Conservation (phyloP, 371 early-diverging fungal genomes). For the Chytridium lagenaria region DNA sequence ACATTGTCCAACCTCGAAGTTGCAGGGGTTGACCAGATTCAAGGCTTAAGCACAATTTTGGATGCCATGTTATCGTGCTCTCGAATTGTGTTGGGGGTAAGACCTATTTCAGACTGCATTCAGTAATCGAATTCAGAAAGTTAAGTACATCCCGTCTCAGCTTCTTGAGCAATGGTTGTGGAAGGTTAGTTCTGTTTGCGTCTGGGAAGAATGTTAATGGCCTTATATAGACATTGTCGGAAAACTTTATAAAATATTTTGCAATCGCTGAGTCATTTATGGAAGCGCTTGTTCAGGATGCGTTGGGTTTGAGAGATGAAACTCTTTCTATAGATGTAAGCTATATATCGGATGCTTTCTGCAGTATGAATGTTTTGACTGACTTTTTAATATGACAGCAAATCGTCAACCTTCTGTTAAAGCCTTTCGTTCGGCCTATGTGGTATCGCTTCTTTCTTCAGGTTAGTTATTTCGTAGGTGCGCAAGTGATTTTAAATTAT, state of each 20-base stretch:
- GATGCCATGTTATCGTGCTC: not conserved
- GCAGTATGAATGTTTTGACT: no score
- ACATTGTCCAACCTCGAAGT: not conserved
- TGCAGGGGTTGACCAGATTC: not conserved
- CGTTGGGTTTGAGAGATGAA: not conserved
- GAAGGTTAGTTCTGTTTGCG: not conserved
- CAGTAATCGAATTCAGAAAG: conserved; percentile 7
- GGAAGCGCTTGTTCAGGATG: not conserved
- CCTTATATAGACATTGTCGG: not conserved
- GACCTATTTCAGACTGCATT: no score
- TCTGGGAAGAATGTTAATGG: not conserved
- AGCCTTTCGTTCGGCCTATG: not conserved
- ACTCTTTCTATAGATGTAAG: not conserved
- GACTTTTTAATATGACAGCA: no score
- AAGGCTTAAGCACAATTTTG: not conserved
- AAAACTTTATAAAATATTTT: not conserved
- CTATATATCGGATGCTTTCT: no score
- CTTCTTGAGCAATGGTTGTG: conserved; percentile 1
- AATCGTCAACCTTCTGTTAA: not conserved
- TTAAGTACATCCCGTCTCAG: not conserved
- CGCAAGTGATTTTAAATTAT: not conserved
- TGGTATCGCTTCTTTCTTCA: conserved; percentile 12
- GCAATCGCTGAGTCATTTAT: not conserved
- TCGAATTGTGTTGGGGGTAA: not conserved
- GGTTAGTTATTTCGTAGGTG: not conserved